Conservation (phyloP, 2,329 filamentous ascomycete genomes). For the Trichoderma breve region DNA sequence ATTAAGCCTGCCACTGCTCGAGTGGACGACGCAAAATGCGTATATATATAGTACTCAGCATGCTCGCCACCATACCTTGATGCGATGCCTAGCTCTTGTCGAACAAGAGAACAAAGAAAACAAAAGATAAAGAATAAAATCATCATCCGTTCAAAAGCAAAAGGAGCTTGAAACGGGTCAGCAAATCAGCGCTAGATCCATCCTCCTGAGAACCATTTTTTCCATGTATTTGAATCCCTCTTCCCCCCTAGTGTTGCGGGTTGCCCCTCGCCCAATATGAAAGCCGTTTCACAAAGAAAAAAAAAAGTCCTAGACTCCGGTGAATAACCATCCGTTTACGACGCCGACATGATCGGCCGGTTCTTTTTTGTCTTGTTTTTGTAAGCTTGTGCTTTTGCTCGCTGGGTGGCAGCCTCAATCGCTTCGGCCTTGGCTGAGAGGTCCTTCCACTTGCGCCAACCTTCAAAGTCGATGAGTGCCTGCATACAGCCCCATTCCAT, state of each 20-base stretch:
- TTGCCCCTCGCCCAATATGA: slow-evolving; percentile 15
- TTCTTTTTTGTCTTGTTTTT: slow-evolving; percentile 47
- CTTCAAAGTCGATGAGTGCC: slow-evolving; percentile 95
- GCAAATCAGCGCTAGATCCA: slow-evolving; percentile 21
- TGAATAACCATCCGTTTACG: background rate
- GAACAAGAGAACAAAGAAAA: background rate
- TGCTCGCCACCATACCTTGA: background rate
- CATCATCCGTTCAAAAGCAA: background rate
- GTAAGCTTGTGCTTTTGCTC: slow-evolving; percentile 29
- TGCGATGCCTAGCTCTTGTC: background rate
- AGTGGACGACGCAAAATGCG: background rate
- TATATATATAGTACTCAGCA: slow-evolving; percentile 2
- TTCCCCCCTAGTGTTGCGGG: background rate
- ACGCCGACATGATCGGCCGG: slow-evolving; percentile 33
- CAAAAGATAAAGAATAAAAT: background rate
- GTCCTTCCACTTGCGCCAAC: slow-evolving; percentile 97
- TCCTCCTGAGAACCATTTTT: slow-evolving; percentile 5
- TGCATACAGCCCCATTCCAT: slow-evolving; percentile 99
- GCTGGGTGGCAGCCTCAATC: slow-evolving; percentile 43
- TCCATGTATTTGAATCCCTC: background rate
- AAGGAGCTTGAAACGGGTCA: background rate
- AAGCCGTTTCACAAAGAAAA: background rate
- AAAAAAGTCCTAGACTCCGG: slow-evolving; percentile 4
- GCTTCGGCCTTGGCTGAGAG: slow-evolving; percentile 55
- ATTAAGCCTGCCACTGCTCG: background rate